phyloP scores from a whole-genome alignment of 1,284 basidiomycete genomes.

The Ganoderma multipileum region DNA sequence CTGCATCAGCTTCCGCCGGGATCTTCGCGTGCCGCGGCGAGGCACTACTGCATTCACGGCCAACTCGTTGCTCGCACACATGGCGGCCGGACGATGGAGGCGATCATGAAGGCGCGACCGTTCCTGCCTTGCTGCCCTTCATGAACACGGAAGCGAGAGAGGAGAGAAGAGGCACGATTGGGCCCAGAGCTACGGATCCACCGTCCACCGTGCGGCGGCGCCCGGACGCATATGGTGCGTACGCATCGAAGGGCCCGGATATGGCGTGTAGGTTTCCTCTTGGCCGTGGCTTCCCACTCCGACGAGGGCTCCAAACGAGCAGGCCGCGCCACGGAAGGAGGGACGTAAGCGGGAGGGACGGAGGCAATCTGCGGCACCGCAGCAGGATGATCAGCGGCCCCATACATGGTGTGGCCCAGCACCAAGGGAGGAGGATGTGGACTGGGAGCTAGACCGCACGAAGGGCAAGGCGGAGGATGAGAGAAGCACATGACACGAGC shows the following conservation, averaged over 20 bases:
- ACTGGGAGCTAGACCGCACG: constrained; percentile 3
- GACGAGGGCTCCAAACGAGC: constrained; percentile 4
- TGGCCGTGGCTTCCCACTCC: constrained; percentile 4
- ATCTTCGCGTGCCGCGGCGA: neutral
- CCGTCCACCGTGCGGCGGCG: constrained; percentile 5
- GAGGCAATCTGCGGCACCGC: constrained; percentile 18
- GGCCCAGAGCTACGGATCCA: constrained; percentile 4
- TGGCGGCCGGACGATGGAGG: neutral
- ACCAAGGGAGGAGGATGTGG: neutral
- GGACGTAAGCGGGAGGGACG: constrained; percentile 1
- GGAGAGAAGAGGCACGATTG: neutral
- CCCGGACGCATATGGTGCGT: neutral
- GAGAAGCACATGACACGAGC: neutral
- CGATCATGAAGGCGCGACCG: neutral
- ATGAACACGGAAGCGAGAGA: neutral
- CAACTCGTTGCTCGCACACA: neutral
- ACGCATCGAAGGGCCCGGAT: constrained; percentile 5
- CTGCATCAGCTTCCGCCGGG: neutral
- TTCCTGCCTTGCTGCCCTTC: neutral
- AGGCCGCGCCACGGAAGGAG: constrained; percentile 3
- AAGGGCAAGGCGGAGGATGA: constrained; percentile 8
- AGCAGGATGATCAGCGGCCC: constrained; percentile 18
- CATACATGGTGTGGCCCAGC: constrained; percentile 11
- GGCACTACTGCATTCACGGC: neutral
- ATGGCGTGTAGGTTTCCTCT: constrained; percentile 5